A percentile compares a stretch with the other conserved stretches of the same genome.
Evolutionary conservation across 495 filamentous ascomycete species (phyloP).

Genomic region (Friedmanniomyces simplex): DNA sequence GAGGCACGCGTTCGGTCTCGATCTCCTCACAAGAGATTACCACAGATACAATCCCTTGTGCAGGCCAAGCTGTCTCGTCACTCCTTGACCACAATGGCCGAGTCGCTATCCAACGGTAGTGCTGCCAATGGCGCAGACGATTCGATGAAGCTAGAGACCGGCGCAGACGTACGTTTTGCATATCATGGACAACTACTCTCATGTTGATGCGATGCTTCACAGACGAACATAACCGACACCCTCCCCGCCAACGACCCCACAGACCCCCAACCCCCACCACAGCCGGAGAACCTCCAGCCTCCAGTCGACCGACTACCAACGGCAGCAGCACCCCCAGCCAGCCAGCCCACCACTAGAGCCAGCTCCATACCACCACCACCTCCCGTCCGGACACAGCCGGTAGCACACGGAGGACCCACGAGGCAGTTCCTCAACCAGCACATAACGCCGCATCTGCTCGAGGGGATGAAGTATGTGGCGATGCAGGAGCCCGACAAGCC

Average conservation of each 20-base stretch:
- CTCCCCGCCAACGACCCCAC: neutral
- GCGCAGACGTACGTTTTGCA: neutral
- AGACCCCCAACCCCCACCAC: neutral
- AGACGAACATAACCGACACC: neutral
- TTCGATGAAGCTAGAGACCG: neutral
- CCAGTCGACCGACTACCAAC: neutral
- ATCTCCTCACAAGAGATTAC: too few relatives aligned
- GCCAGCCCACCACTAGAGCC: constrained; percentile 30
- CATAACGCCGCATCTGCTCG: constrained; percentile 71
- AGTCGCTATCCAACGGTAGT: neutral
- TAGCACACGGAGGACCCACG: constrained; percentile 69
- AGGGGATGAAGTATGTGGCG: constrained; percentile 84
- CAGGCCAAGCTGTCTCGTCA: too few relatives aligned
- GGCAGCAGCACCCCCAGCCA: constrained; percentile 18
- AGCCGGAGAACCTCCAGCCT: neutral
- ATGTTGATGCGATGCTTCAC: neutral
- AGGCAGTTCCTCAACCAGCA: constrained; percentile 84
- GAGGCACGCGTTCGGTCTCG: too few relatives aligned
- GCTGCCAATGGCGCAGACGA: neutral
- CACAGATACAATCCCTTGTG: too few relatives aligned
- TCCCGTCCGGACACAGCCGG: constrained; percentile 19
- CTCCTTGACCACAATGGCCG: neutral
- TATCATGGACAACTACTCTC: neutral
- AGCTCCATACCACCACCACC: constrained; percentile 29
- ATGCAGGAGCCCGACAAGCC: constrained; percentile 84